A percentile compares a stretch with the other conserved stretches of the same genome.
phyloP scores from a whole-genome alignment of 2,329 filamentous ascomycete genomes.

The Fusarium liriodendri region DNA sequence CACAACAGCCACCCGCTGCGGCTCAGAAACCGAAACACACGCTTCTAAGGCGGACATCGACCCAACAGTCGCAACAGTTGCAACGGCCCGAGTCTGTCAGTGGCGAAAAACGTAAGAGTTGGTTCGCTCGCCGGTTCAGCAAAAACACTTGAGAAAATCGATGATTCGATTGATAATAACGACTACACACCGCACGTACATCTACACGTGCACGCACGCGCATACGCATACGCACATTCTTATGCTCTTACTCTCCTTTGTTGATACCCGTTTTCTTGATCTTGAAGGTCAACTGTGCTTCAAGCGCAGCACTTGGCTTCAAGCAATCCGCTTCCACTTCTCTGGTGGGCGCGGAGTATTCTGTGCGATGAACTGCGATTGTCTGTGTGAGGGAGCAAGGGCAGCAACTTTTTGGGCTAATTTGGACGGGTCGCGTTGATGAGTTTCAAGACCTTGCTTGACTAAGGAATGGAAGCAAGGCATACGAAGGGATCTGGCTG shows the following conservation, averaged over 20 bases:
- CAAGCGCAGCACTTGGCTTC: background rate
- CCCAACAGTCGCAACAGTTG: slow-evolving; percentile 39
- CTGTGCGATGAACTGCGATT: slow-evolving; percentile 17
- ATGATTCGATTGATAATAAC: slow-evolving; percentile 4
- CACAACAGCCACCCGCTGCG: slow-evolving; percentile 30
- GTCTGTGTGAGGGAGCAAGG: background rate
- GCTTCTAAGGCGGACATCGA: slow-evolving; percentile 45
- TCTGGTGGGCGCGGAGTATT: slow-evolving; percentile 15
- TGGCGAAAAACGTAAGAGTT: slow-evolving; percentile 86
- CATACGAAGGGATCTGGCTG: slow-evolving; percentile 47
- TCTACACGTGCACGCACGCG: background rate
- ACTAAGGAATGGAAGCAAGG: slow-evolving; percentile 22
- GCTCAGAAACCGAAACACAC: slow-evolving; percentile 46
- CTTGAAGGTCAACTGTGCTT: slow-evolving; percentile 8
- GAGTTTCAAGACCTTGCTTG: slow-evolving; percentile 17
- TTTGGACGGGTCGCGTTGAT: slow-evolving; percentile 22
- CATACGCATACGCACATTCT: slow-evolving; percentile 21
- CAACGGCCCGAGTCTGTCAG: slow-evolving; percentile 26
- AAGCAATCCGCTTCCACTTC: background rate
- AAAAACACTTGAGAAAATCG: slow-evolving; percentile 54
- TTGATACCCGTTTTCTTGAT: slow-evolving; percentile 43
- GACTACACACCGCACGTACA: slow-evolving; percentile 6
- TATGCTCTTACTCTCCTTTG: slow-evolving; percentile 39
- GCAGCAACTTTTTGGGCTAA: slow-evolving; percentile 20
- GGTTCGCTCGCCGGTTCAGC: slow-evolving; percentile 87